Evolutionary conservation across 202 grass and related monocot genomes (phyloP), one percentile per base, ranked within the genome.

Genomic region (Brachypodium distachyon): DNA sequence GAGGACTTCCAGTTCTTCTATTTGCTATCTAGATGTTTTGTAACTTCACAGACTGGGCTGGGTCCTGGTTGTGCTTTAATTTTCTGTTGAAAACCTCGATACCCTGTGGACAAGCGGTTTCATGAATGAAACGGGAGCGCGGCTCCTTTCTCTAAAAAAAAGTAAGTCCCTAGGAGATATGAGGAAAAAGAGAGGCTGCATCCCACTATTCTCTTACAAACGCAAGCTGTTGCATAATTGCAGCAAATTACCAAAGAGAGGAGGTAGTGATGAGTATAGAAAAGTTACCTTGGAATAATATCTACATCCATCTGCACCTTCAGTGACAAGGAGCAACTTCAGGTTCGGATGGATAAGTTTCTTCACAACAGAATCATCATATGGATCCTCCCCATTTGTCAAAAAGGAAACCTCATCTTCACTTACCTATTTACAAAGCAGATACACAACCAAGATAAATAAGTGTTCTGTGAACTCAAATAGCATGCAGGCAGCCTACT

Each of bases 381-480:
- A 90, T 61, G 96, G 91, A 88, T 95, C 91, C 84, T 89, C 85
- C 33, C 96, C 89, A 47, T 90, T 84, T 5, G 87, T 98, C 51
- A 98, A 78, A 89, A 98, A 98, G 56, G 89, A 90, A 60, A 95
- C 85, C 81, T 98, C 96, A 77, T 98, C 96, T 87, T 94, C 91
- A 81, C 91, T 98, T 81, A 92, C 72, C 96, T 97, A 56, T 85
- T 79, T 76, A 78, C 28, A 70, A 52, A 87, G 33, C 26, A 73
- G 39, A 78, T 50, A 16, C 34, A 57, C 26, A 61, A 77, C 61
- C 28, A 90, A 39, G 49, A 82, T 2, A 71, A n/a, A 9, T n/a
- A 57, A 81, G 10, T 12, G 14, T 74, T 61, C 31, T 12, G 5
- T 56, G 19, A 57, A 85, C 27, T 13, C 39, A 52, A 57, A 74